phyloP scores from a whole-genome alignment of 148 eudicot genomes.

The Rheum nobile region DNA sequence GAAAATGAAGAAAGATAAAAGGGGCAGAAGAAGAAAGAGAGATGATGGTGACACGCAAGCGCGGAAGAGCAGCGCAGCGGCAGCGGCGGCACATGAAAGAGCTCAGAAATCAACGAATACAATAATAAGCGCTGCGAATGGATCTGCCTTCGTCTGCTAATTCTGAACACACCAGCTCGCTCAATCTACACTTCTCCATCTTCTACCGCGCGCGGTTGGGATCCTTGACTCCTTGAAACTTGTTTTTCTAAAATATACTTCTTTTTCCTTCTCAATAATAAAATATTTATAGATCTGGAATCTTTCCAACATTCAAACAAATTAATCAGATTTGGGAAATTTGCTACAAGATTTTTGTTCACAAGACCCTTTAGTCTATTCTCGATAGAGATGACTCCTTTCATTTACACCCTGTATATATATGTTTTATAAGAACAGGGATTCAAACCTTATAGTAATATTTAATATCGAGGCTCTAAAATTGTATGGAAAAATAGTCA shows the following conservation, averaged over 20 bases:
- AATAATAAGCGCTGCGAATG: not conserved
- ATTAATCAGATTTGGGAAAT: not conserved
- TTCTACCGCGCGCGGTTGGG: not conserved
- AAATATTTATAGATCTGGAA: not conserved
- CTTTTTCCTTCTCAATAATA: not conserved
- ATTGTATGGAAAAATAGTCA: too few species aligned
- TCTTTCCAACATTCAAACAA: not conserved
- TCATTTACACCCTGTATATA: too few species aligned
- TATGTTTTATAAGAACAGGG: too few species aligned
- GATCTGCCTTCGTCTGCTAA: not conserved
- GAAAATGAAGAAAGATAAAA: not conserved
- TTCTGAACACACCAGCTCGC: not conserved
- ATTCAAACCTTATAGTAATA: too few species aligned
- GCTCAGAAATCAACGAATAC: not conserved
- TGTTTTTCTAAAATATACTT: not conserved
- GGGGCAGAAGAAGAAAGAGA: not conserved
- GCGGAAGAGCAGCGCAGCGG: not conserved
- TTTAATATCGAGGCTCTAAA: too few species aligned
- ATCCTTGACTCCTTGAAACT: not conserved
- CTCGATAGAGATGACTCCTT: too few species aligned
- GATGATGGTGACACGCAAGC: not conserved
- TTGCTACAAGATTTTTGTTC: not conserved
- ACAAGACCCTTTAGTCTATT: too few species aligned
- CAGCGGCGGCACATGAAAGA: slow-evolving; percentile 4
- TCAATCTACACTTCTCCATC: not conserved